Conservation (phyloP, 2,329 filamentous ascomycete genomes). For the Teratosphaeria epicoccoides region DNA sequence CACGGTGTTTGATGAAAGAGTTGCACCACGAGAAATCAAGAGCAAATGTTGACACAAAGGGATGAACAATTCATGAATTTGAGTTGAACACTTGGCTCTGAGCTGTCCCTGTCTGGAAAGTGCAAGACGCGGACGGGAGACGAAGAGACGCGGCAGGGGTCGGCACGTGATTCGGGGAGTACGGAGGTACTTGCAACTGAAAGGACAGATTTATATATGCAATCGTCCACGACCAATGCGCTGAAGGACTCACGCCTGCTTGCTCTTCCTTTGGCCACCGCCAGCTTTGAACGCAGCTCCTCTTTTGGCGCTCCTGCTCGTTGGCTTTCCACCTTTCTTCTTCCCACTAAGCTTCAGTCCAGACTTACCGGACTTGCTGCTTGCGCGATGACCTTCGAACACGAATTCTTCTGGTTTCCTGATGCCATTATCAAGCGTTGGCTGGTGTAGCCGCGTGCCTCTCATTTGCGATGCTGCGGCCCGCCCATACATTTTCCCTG, state of each 20-base stretch:
- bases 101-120: not conserved
- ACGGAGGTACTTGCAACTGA: not conserved
- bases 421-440: slow-evolving; percentile 22
- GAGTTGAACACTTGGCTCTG: not conserved
- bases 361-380: slow-evolving; percentile 52
- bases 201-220: not conserved
- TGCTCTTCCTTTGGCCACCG: slow-evolving; percentile 23
- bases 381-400: slow-evolving; percentile 73
- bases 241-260: not conserved
- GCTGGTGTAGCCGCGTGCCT: slow-evolving; percentile 17
- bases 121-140: no score
- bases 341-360: slow-evolving; percentile 50
- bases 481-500: slow-evolving; percentile 61
- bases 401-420: slow-evolving; percentile 59
- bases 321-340: slow-evolving; percentile 37
- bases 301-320: slow-evolving; percentile 33
- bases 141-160: not conserved
- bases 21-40: not conserved
- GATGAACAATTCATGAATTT: not conserved
- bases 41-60: not conserved
- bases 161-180: not conserved
- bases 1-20: not conserved
- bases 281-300: slow-evolving; percentile 38
- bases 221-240: not conserved
- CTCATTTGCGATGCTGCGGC: slow-evolving; percentile 47